phyloP scores from a whole-genome alignment of 2,329 filamentous ascomycete species.

The Claviceps spartinae region DNA sequence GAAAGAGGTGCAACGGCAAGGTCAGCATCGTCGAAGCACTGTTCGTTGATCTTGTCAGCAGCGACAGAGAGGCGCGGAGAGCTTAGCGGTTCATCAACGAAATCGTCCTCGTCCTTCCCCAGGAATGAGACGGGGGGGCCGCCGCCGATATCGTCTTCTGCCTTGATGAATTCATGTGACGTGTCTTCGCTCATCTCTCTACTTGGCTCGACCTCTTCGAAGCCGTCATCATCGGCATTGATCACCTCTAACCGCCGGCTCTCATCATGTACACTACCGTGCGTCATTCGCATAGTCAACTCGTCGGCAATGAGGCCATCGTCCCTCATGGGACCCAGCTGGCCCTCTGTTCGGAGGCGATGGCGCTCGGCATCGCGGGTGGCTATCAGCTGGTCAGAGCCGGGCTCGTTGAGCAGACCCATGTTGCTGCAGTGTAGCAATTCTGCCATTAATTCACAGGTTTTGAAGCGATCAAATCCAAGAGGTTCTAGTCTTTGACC shows the following conservation, averaged over 20 bases:
- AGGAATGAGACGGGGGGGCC: constrained; percentile 17
- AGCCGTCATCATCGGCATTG: constrained; percentile 77
- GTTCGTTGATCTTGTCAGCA: constrained; percentile 39
- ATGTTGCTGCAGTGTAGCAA: constrained; percentile 97
- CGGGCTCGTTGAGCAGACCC: constrained; percentile 83
- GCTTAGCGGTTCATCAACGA: constrained; percentile 65
- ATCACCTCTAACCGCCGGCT: constrained; percentile 63
- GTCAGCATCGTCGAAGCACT: constrained; percentile 40
- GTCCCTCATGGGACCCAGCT: constrained; percentile 35
- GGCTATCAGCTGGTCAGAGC: constrained; percentile 75
- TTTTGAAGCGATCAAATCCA: constrained; percentile 97
- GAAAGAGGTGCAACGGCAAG: constrained; percentile 45
- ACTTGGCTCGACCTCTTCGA: constrained; percentile 68
- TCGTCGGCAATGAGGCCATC: constrained; percentile 38
- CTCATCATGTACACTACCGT: constrained; percentile 34
- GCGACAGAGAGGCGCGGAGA: constrained; percentile 51
- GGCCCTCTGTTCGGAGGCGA: constrained; percentile 62
- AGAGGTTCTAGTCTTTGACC: constrained; percentile 83
- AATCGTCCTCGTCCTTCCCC: constrained; percentile 53
- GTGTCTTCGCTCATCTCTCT: constrained; percentile 62
- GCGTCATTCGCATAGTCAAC: constrained; percentile 43
- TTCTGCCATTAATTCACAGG: constrained; percentile 96
- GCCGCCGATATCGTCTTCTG: constrained; percentile 35
- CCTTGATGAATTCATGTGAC: constrained; percentile 54
- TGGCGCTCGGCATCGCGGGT: constrained; percentile 71